Evolutionary conservation across 2,329 filamentous ascomycete species (phyloP).

Genomic region (Graphilbum sp.): DNA sequence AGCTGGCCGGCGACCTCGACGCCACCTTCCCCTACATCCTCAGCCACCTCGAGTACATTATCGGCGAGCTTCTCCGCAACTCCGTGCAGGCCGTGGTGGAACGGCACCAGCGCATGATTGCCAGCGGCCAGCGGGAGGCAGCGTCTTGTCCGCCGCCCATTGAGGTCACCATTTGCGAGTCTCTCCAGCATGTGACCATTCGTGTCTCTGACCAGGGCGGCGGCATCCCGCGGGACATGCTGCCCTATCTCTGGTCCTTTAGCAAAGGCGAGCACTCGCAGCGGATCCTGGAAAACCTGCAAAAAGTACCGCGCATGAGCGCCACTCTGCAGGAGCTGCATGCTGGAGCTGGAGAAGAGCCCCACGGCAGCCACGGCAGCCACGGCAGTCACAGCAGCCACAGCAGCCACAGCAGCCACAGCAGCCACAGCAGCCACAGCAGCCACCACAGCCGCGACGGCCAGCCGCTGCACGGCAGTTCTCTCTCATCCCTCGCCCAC

Average conservation of each 20-base stretch:
- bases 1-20: slow-evolving; percentile 66
- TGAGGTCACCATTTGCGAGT: slow-evolving; percentile 87
- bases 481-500: slow-evolving; percentile 63
- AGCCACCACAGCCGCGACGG: background rate
- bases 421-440: background rate
- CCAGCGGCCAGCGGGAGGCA: background rate
- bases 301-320: slow-evolving; percentile 75
- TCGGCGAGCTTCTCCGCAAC: slow-evolving; percentile 88
- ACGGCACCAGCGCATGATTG: slow-evolving; percentile 30
- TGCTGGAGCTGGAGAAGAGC: slow-evolving; percentile 23
- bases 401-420: too few relatives aligned
- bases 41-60: slow-evolving; percentile 90
- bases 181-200: slow-evolving; percentile 87
- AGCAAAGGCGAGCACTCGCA: slow-evolving; percentile 75
- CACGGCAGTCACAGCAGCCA: slow-evolving; percentile 5
- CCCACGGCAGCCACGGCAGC: slow-evolving; percentile 7
- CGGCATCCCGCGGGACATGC: slow-evolving; percentile 67
- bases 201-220: slow-evolving; percentile 91
- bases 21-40: slow-evolving; percentile 94
- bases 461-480: slow-evolving; percentile 26
- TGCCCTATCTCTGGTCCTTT: slow-evolving; percentile 93
- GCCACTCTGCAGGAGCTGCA: slow-evolving; percentile 83
- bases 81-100: slow-evolving; percentile 88
- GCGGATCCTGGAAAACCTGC: slow-evolving; percentile 67
- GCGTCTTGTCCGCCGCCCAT: slow-evolving; percentile 52